phyloP scores from a whole-genome alignment of 176 grass and related monocot species.

The Aegilops bicornis region DNA sequence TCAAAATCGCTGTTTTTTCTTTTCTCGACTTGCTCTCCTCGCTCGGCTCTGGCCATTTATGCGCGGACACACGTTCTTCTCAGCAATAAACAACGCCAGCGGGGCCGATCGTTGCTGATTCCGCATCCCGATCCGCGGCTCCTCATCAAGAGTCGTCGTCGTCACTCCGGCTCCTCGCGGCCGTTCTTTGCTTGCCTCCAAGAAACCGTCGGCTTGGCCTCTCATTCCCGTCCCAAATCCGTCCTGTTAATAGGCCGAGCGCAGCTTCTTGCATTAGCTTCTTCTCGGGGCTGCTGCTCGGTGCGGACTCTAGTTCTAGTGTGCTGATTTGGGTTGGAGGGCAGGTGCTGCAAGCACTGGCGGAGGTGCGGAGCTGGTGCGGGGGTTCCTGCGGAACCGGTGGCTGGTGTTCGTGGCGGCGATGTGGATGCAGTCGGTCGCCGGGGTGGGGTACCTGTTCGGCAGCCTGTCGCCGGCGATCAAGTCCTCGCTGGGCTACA shows the following conservation, averaged over 20 bases:
- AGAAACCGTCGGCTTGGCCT: not conserved
- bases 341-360: slow-evolving; percentile 28
- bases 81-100: not conserved
- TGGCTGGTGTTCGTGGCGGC: slow-evolving; percentile 96
- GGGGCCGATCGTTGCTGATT: not conserved
- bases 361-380: slow-evolving; percentile 24
- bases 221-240: not conserved
- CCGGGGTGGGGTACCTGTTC: slow-evolving; percentile 83
- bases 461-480: slow-evolving; percentile 93
- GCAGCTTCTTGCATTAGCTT: not conserved
- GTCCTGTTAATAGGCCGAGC: not conserved
- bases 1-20: not conserved
- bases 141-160: not conserved
- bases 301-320: not conserved
- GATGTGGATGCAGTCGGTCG: slow-evolving; percentile 95
- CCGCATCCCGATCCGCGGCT: not conserved
- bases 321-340: not conserved
- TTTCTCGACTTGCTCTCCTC: not conserved
- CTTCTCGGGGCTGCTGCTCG: not conserved
- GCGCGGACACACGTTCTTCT: not conserved
- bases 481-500: slow-evolving; percentile 78
- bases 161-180: not conserved
- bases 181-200: not conserved
- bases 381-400: slow-evolving; percentile 58
- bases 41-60: not conserved